A percentile compares a stretch with the other conserved stretches of the same genome.
phyloP scores from a whole-genome alignment of 305 asterid species.

The Andrographis paniculata region DNA sequence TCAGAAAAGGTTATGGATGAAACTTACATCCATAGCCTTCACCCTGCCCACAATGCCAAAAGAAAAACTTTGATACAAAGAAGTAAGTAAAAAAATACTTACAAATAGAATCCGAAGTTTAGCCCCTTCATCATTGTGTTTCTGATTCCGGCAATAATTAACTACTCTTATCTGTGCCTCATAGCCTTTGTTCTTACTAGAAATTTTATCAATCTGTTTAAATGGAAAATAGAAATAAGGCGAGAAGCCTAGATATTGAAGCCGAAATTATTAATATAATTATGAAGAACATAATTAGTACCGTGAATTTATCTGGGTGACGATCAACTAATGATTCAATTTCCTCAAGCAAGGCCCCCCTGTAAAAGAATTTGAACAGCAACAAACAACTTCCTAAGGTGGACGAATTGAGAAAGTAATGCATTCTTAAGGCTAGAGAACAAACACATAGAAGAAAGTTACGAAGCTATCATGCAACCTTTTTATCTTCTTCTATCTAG shows the following conservation, averaged over 20 bases:
- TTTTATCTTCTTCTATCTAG: too few species aligned
- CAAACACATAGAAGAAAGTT: not conserved
- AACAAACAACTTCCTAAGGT: too few species aligned
- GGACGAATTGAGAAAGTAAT: too few species aligned
- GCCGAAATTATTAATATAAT: constrained; percentile 4
- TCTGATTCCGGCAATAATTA: constrained; percentile 57
- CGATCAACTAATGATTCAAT: constrained; percentile 83
- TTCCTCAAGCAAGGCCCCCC: constrained; percentile 79
- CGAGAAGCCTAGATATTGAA: constrained; percentile 3
- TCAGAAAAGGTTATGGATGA: constrained; percentile 7
- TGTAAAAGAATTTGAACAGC: constrained; percentile 30
- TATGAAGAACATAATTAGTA: constrained; percentile 26
- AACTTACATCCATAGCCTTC: constrained; percentile 10
- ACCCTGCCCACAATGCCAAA: constrained; percentile 13
- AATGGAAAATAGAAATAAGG: constrained; percentile 13
- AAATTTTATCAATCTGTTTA: constrained; percentile 56
- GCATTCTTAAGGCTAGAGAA: too few species aligned
- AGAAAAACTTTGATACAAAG: not conserved
- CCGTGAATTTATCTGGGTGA: constrained; percentile 82
- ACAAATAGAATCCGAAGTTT: constrained; percentile 82
- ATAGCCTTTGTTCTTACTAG: constrained; percentile 71
- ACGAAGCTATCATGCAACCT: not conserved
- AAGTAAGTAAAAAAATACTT: constrained; percentile 24
- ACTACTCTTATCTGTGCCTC: constrained; percentile 58
- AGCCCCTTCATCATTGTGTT: constrained; percentile 53